A percentile compares a stretch with the other conserved stretches of the same genome.
Evolutionary conservation across 2,329 filamentous ascomycete genomes (phyloP).

Genomic region (Fusarium longipes): DNA sequence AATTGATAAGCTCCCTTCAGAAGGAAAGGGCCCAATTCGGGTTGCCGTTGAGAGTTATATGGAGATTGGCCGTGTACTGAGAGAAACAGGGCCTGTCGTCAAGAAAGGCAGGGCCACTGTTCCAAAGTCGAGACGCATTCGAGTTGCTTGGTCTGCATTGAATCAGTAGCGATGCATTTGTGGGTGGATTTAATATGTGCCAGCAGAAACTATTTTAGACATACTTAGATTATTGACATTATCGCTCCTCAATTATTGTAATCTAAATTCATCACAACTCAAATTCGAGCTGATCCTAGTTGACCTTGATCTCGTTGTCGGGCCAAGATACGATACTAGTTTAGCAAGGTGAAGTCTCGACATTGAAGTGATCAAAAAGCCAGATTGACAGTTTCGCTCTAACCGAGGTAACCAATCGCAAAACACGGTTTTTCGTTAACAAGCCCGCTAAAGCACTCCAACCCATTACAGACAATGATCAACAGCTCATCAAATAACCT

Average conservation of each 20-base stretch:
- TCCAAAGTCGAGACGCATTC: conserved; percentile 59
- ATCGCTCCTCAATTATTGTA: not conserved
- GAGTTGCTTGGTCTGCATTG: conserved; percentile 69
- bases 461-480: conserved; percentile 10
- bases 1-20: conserved; percentile 70
- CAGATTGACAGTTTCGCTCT: not conserved
- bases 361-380: not conserved
- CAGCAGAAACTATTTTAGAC: not conserved
- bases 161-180: conserved; percentile 4
- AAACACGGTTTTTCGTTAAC: conserved; percentile 9
- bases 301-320: fast-evolving
- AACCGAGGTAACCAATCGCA: conserved; percentile 3
- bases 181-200: not conserved
- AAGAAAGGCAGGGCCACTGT: conserved; percentile 58
- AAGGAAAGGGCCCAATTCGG: conserved; percentile 71
- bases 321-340: not conserved
- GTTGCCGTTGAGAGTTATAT: conserved; percentile 81
- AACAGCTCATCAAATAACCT: not conserved
- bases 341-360: not conserved
- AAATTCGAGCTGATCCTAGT: fast-evolving
- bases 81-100: conserved; percentile 53
- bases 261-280: not conserved
- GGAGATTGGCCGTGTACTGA: conserved; percentile 76
- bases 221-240: conserved; percentile 14
- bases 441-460: not conserved